phyloP scores from a whole-genome alignment of 768 basidiomycete genomes.

The Mycena metata region DNA sequence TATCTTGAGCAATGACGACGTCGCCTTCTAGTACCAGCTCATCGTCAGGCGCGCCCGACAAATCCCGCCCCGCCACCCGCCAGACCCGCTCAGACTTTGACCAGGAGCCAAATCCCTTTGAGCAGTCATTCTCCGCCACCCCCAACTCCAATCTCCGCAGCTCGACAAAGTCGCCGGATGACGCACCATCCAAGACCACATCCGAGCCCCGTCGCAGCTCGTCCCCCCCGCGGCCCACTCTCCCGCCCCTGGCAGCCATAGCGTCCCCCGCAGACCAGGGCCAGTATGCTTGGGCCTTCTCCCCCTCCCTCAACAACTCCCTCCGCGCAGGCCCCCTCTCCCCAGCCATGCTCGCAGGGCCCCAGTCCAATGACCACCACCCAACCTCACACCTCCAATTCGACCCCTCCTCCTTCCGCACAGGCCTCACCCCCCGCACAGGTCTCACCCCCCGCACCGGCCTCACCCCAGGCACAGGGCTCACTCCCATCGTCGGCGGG shows the following conservation, averaged over 20 bases:
- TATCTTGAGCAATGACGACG: too few relatives aligned
- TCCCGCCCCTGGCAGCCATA: slow-evolving; percentile 86
- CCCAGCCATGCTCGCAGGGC: slow-evolving; percentile 96
- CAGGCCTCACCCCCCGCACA: slow-evolving; percentile 88
- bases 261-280: slow-evolving; percentile 76
- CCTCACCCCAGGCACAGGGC: slow-evolving; percentile 79
- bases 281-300: slow-evolving; percentile 78
- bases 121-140: slow-evolving; percentile 86
- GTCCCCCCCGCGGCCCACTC: slow-evolving; percentile 74
- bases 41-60: slow-evolving; percentile 32
- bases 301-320: slow-evolving; percentile 74
- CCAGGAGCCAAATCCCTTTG: slow-evolving; percentile 93
- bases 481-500: slow-evolving; percentile 85
- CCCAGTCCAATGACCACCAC: slow-evolving; percentile 63
- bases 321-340: slow-evolving; percentile 94
- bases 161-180: slow-evolving; percentile 8
- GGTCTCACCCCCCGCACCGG: slow-evolving; percentile 91
- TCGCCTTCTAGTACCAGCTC: background rate
- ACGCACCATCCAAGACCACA: slow-evolving; percentile 39
- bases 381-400: slow-evolving; percentile 60
- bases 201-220: slow-evolving; percentile 50
- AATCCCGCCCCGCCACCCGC: slow-evolving; percentile 56
- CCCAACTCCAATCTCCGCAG: slow-evolving; percentile 37
- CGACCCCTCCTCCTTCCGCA: slow-evolving; percentile 81
- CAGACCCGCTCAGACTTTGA: slow-evolving; percentile 69